Evolutionary conservation across 176 grass and related monocot species (phyloP).

Genomic region (Ensete glaucum): DNA sequence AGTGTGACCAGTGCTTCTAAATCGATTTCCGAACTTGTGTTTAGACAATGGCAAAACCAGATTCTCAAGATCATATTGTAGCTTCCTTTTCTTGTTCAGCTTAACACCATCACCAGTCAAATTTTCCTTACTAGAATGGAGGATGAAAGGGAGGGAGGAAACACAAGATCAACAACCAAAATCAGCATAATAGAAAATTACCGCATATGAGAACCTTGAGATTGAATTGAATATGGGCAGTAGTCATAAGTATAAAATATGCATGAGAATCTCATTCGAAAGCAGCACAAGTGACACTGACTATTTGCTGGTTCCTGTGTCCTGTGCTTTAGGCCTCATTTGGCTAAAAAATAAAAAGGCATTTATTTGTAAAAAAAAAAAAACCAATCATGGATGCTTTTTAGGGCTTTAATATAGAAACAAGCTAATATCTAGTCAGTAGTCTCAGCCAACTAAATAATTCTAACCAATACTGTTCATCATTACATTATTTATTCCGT

Average conservation of each 20-base stretch:
- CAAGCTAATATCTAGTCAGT: no score
- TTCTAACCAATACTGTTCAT: no score
- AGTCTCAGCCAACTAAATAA: no score
- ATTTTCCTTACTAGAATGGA: background rate
- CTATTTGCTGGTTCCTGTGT: background rate
- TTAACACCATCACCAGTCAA: background rate
- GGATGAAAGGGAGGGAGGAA: background rate
- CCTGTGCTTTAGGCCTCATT: background rate
- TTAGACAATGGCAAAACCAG: conserved; percentile 1
- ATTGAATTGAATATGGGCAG: background rate
- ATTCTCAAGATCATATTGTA: conserved; percentile 6
- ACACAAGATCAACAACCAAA: background rate
- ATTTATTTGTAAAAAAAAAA: no score
- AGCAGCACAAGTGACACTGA: background rate
- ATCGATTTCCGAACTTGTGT: conserved; percentile 14
- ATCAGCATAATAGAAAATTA: background rate
- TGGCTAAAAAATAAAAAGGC: no score
- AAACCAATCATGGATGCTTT: no score
- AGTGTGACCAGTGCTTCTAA: background rate
- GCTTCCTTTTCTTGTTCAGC: conserved; percentile 22
- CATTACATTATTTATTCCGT: no score
- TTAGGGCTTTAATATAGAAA: no score
- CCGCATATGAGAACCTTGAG: background rate
- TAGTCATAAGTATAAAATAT: background rate
- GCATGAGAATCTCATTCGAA: background rate